A percentile compares a stretch with the other conserved stretches of the same genome.
Evolutionary conservation across 805 yeast genomes (phyloP).

Genomic region (Monosporozyma servazzii): DNA sequence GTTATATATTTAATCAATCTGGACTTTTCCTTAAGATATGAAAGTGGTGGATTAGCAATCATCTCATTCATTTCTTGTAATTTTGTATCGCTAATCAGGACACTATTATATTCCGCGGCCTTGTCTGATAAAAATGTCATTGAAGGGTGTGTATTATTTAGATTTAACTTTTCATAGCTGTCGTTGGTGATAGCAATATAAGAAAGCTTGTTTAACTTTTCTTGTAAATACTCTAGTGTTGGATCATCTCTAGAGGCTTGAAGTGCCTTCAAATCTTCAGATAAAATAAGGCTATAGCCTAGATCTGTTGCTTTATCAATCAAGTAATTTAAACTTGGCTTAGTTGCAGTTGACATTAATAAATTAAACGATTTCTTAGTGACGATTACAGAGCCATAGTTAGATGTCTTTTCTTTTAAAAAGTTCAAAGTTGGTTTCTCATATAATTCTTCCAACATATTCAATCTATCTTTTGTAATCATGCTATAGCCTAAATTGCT

Average conservation of each 20-base stretch:
- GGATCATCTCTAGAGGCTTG: background rate
- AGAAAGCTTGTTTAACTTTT: constrained; percentile 5
- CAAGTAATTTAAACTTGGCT: constrained; percentile 8
- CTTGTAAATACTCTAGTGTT: constrained; percentile 5
- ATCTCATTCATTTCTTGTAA: constrained; percentile 10
- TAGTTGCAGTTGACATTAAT: background rate
- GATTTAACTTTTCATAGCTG: background rate
- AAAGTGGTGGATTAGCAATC: constrained; percentile 19
- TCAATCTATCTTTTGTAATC: background rate
- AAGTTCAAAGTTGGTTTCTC: constrained; percentile 1
- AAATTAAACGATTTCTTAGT: background rate
- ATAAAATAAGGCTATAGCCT: background rate
- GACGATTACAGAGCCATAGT: background rate
- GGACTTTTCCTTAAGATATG: constrained; percentile 6
- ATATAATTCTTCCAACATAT: background rate
- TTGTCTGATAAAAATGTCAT: background rate
- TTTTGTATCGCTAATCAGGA: background rate
- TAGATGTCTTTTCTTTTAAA: background rate
- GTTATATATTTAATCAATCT: background rate
- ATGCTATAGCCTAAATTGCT: background rate
- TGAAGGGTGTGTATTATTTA: background rate
- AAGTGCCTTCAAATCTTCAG: background rate
- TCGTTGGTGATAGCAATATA: background rate
- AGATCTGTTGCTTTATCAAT: constrained; percentile 7
- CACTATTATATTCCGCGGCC: background rate